Evolutionary conservation across 2,329 filamentous ascomycete genomes (phyloP).

Genomic region (Cladophialophora psammophila): DNA sequence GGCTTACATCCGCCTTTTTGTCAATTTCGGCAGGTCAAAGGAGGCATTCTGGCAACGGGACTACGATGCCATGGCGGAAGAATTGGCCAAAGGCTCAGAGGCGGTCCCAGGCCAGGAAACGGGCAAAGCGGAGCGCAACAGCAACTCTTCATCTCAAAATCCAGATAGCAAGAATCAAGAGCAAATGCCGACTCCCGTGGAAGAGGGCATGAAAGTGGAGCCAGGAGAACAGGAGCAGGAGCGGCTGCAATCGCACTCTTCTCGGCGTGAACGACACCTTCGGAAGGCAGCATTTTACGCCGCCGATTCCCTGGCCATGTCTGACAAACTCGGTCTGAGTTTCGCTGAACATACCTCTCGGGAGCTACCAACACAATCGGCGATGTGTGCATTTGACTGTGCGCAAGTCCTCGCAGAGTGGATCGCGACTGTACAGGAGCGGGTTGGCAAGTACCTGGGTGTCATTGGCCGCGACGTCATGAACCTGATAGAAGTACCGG

Average conservation of each 20-base stretch:
- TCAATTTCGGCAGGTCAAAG: constrained; percentile 90
- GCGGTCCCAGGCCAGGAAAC: constrained; percentile 73
- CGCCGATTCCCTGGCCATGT: constrained; percentile 87
- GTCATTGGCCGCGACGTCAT: constrained; percentile 83
- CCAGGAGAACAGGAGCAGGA: constrained; percentile 17
- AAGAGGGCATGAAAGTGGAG: constrained; percentile 43
- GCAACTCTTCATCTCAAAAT: constrained; percentile 29
- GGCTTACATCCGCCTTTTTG: constrained; percentile 89
- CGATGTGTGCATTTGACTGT: constrained; percentile 92
- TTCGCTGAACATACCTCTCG: constrained; percentile 84
- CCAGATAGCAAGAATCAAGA: constrained; percentile 58
- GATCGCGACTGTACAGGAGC: constrained; percentile 90
- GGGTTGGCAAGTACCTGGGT: constrained; percentile 87
- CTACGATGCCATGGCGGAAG: constrained; percentile 89
- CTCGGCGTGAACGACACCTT: constrained; percentile 83
- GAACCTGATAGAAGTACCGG: constrained; percentile 80
- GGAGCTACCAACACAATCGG: constrained; percentile 87
- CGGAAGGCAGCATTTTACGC: constrained; percentile 96
- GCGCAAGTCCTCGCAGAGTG: constrained; percentile 93
- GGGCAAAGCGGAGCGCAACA: constrained; percentile 34
- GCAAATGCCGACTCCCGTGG: constrained; percentile 42
- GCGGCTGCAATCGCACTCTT: constrained; percentile 52
- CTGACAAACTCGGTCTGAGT: constrained; percentile 82
- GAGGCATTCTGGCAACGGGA: constrained; percentile 94
- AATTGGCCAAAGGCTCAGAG: constrained; percentile 79